These are phyloP conservation scores for Tulasnella sp. DNA, from an alignment of 768 basidiomycete species.

Conservation along the genomic window DNA sequence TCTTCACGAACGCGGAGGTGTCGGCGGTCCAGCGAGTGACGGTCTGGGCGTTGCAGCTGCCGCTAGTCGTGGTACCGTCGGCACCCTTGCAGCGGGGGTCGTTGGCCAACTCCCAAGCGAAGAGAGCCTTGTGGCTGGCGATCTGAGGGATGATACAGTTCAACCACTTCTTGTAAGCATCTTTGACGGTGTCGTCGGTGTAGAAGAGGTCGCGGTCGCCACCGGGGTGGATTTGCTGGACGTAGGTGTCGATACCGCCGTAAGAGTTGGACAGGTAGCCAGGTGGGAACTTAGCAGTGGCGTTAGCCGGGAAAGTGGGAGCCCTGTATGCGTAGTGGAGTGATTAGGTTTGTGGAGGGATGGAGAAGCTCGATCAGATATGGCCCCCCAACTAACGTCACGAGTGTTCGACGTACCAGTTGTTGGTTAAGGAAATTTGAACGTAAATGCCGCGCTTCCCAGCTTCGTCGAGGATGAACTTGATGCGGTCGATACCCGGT, in stretches of 20 bases:
- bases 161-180: conserved; percentile 23
- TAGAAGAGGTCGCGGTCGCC: conserved; percentile 28
- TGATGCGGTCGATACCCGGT: conserved; percentile 24
- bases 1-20: conserved; percentile 46
- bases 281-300: not conserved
- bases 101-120: conserved; percentile 31
- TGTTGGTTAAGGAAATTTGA: conserved; percentile 27
- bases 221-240: conserved; percentile 16
- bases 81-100: conserved; percentile 28
- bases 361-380: not conserved
- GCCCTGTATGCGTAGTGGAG: not conserved
- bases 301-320: conserved; percentile 2
- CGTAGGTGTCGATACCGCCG: conserved; percentile 30
- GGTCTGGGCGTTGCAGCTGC: conserved; percentile 48
- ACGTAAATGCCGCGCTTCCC: conserved; percentile 19
- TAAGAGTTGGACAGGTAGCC: conserved; percentile 27
- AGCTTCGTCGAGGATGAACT: conserved; percentile 25
- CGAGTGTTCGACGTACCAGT: conserved; percentile 10
- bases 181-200: conserved; percentile 26
- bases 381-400: not conserved
- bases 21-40: conserved; percentile 56
- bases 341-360: not conserved
- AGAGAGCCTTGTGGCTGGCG: conserved; percentile 20
- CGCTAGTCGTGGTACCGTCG: not conserved
- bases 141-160: conserved; percentile 5